Base-by-base conservation (phyloP, 2,329 filamentous ascomycete genomes). In the Aspergillus amoenus region DNA sequence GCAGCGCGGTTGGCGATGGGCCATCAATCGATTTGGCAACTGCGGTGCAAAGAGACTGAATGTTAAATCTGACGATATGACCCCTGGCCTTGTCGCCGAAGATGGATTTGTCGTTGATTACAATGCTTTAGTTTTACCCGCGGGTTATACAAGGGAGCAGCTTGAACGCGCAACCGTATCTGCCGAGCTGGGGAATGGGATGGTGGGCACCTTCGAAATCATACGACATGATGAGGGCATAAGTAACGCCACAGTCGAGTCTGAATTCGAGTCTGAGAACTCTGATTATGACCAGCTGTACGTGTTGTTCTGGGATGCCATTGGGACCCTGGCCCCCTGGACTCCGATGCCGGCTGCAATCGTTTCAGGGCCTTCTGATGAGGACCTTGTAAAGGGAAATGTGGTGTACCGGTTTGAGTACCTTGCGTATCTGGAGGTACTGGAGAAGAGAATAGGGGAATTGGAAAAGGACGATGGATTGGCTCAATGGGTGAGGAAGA, bases 1-100 rank as follows among this genome's bases (percentile, higher is more conserved):
- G 18, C 52, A 55, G 34, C 43, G n/a, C 18, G 52, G 52, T n/a
- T 55, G 52, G 52, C 43, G 44, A 21, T 55, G 52, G 52, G 52
- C 52, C n/a, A 40, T 55, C n/a, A 55, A 42, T 17, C 52, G 52
- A 5, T 55, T 55, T 41, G 52, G 43, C 3, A 55, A 48, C n/a
- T 47, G 43, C 17, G 52, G 52, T 24, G 52, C 52, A 8, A 34
- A n/a, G 8, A n/a, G 52, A n/a, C n/a, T 55, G 22, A 41, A 47
- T 3, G 44, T 22, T 6, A 55, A 55, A 27, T 55, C 24, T 5
- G 52, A 55, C 11, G 44, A 55, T 55, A 55, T 48, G 52, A 48
- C 44, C 2, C 37, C 44, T n/a, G 52, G 52, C 2, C 7, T 21
- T 21, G 52, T 55, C 7, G 48, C 43, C 5, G n/a, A 21, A 2